A percentile compares a stretch with the other conserved stretches of the same genome.
These are phyloP conservation scores for Acidomyces sp. DNA, from an alignment of 495 filamentous ascomycete genomes.

Conservation along the genomic window DNA sequence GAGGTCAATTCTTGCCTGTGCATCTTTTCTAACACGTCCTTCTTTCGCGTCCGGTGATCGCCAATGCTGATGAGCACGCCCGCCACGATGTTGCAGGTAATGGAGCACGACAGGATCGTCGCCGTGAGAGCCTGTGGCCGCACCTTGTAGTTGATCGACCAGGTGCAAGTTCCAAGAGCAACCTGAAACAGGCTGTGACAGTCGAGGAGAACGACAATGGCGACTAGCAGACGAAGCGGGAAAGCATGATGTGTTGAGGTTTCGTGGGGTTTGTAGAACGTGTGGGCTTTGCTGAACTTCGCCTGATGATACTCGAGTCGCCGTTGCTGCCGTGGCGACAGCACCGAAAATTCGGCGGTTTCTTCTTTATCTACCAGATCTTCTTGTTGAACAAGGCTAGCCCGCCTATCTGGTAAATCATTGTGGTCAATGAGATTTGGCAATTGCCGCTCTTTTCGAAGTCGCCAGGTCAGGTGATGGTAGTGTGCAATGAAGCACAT, in stretches of 20 bases:
- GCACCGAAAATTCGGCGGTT: conserved; percentile 44
- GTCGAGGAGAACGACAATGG: conserved; percentile 62
- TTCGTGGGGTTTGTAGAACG: conserved; percentile 78
- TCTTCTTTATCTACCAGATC: conserved; percentile 20
- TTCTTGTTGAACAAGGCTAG: conserved; percentile 24
- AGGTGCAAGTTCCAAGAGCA: conserved; percentile 59
- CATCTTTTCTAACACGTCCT: conserved; percentile 64
- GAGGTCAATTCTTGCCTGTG: conserved; percentile 58
- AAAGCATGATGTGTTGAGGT: conserved; percentile 68
- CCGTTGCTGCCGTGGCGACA: conserved; percentile 48
- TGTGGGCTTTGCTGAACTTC: conserved; percentile 64
- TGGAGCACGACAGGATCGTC: conserved; percentile 63
- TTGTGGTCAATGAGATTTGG: conserved; percentile 56
- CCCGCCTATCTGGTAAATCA: conserved; percentile 41
- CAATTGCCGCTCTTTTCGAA: conserved; percentile 48
- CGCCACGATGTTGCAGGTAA: conserved; percentile 56
- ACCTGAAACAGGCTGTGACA: conserved; percentile 64
- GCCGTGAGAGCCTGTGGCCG: conserved; percentile 60
- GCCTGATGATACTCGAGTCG: conserved; percentile 56
- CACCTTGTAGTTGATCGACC: conserved; percentile 49
- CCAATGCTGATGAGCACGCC: conserved; percentile 62
- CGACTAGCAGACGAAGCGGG: conserved; percentile 53
- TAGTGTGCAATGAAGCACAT: conserved; percentile 59
- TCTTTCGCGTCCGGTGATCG: conserved; percentile 60
- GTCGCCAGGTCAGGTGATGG: conserved; percentile 57